Evolutionary conservation across 2,329 filamentous ascomycete genomes (phyloP).

Genomic region (Aspergillus fumigatiaffinis): DNA sequence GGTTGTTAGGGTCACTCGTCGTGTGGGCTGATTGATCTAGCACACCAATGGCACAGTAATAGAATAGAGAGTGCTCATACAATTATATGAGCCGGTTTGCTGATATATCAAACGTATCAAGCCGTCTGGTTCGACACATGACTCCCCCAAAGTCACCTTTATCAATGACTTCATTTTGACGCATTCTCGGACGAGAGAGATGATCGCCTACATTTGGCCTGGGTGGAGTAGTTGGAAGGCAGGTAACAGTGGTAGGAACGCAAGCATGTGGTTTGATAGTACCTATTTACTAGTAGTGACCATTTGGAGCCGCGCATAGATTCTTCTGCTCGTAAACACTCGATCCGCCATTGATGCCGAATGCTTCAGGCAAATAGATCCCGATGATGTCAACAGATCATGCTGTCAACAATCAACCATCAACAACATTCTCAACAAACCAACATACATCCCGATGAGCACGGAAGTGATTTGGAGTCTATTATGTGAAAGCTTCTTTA

Average conservation of each 20-base stretch:
- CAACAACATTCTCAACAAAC: background rate
- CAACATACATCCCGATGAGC: background rate
- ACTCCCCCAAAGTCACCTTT: background rate
- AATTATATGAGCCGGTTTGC: background rate
- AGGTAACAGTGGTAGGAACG: background rate
- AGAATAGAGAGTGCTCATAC: background rate
- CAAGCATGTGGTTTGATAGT: background rate
- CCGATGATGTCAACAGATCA: background rate
- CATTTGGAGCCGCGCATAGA: background rate
- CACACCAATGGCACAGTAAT: background rate
- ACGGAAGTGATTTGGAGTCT: background rate
- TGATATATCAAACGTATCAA: background rate
- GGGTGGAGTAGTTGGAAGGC: background rate
- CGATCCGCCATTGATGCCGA: background rate
- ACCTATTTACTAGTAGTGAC: background rate
- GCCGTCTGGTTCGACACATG: no score
- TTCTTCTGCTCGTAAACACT: no score
- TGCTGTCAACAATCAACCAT: background rate
- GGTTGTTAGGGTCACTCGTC: conserved; percentile 47
- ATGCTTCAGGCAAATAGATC: background rate
- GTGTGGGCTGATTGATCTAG: background rate
- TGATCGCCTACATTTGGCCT: background rate
- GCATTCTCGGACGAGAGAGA: conserved; percentile 13
- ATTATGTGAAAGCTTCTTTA: background rate
- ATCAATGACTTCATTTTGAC: conserved; percentile 30